phyloP scores from a whole-genome alignment of 2,329 filamentous ascomycete genomes.

The Aspergillus oerlinghausenensis region DNA sequence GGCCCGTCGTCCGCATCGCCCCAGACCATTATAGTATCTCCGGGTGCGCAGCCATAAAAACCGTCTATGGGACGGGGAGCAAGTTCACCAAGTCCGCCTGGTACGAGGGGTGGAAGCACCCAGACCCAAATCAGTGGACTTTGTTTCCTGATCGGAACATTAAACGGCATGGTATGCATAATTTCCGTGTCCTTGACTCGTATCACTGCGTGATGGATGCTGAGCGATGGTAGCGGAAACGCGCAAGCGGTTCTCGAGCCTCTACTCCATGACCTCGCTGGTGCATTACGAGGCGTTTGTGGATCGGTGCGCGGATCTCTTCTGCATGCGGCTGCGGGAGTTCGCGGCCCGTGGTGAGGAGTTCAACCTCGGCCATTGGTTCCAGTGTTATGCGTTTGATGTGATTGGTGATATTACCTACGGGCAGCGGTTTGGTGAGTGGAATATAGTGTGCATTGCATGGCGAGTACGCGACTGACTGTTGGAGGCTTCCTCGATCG shows the following conservation, averaged over 20 bases:
- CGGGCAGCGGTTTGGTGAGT: conserved; percentile 24
- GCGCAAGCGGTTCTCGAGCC: conserved; percentile 38
- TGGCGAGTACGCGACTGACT: not conserved
- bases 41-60: conserved; percentile 38
- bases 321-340: conserved; percentile 36
- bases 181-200: not conserved
- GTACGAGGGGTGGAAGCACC: conserved; percentile 32
- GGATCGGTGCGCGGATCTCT: conserved; percentile 44
- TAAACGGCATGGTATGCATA: conserved; percentile 30
- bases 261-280: conserved; percentile 48
- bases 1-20: conserved; percentile 44
- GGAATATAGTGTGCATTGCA: too few relatives aligned
- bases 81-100: conserved; percentile 37
- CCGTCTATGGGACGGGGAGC: conserved; percentile 40
- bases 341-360: conserved; percentile 24
- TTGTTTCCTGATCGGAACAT: conserved; percentile 32
- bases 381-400: conserved; percentile 34
- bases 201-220: conserved; percentile 13
- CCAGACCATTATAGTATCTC: conserved; percentile 47
- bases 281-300: conserved; percentile 49
- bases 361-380: conserved; percentile 39
- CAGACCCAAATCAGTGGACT: conserved; percentile 26
- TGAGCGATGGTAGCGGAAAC: conserved; percentile 13
- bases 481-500: conserved; percentile 39
- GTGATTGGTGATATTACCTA: conserved; percentile 51